These are phyloP conservation scores for Boletellus ananas DNA, from an alignment of 768 basidiomycete genomes.

Conservation along the genomic window DNA sequence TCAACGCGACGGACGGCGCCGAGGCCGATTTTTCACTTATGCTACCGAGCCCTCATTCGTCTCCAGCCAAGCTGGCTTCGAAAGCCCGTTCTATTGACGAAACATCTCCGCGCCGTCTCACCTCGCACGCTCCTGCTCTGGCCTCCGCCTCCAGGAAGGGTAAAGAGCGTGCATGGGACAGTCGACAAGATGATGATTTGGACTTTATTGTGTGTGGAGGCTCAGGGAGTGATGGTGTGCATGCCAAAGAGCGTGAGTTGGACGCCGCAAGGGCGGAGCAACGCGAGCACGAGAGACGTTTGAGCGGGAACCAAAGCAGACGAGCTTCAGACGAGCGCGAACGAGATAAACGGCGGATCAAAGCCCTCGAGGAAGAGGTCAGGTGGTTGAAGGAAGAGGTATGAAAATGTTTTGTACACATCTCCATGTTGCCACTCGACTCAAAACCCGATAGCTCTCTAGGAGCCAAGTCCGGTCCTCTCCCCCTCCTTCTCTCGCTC, in stretches of 20 bases:
- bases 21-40: conserved; percentile 52
- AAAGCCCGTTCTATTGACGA: conserved; percentile 25
- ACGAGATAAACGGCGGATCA: conserved; percentile 61
- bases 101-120: conserved; percentile 1
- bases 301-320: conserved; percentile 35
- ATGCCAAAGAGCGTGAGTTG: conserved; percentile 63
- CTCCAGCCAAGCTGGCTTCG: conserved; percentile 28
- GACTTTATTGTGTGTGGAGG: conserved; percentile 35
- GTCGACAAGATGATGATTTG: conserved; percentile 23
- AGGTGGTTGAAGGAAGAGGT: conserved; percentile 56
- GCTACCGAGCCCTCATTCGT: conserved; percentile 41
- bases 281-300: conserved; percentile 38
- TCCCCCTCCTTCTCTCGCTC: conserved; percentile 10
- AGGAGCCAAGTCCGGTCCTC: conserved; percentile 30
- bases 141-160: conserved; percentile 35
- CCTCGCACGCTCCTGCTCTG: neutral
- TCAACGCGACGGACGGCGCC: conserved; percentile 37
- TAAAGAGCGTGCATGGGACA: conserved; percentile 40
- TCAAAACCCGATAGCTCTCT: conserved; percentile 40
- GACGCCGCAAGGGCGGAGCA: conserved; percentile 52
- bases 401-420: neutral
- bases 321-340: conserved; percentile 39
- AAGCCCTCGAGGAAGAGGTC: conserved; percentile 64
- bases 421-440: neutral
- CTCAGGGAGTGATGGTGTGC: conserved; percentile 45